Evolutionary conservation across 2,329 filamentous ascomycete species (phyloP), one percentile per base, ranked within the genome.

Genomic region (Alternaria conjuncta): DNA sequence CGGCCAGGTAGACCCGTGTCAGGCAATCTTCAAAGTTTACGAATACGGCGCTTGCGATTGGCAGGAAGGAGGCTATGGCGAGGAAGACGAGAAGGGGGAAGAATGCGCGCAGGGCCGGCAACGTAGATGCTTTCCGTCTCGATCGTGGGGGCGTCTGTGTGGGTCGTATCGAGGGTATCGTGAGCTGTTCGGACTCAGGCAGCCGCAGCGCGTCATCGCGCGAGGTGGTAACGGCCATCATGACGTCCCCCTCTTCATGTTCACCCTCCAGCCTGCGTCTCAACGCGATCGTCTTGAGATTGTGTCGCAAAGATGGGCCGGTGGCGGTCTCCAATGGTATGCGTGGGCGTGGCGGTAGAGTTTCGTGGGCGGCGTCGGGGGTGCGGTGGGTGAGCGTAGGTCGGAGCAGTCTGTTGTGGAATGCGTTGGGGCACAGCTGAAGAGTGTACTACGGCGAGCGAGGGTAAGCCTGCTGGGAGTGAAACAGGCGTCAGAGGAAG

Each of bases 11-110:
- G 18, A 74, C 56, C 51, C 84, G 80, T 51, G 80, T 77, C 28
- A 97, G 85, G 82, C 95, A 99, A 81, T 97, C 97, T n/a, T 91
- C 85, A 80, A 96, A 96, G 61, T 88, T 84, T 64, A 97, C 82
- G 71, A 89, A 87, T 47, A 89, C 93, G 65, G 77, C 78, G 62
- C 66, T 65, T 15, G 75, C 68, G 60, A 66, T 61, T 20, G 75
- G 74, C 11, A 78, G 63, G 57, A 75, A 61, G 30, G 69, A 66
- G 44, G 68, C 54, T 30, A 75, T n/a, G 67, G 64, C 55, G 61
- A 78, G 47, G 61, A 75, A 32, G 61, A 76, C 50, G 60, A 78
- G 15, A 61, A 75, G 51, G 57, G 70, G 60, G n/a, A 71, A 63
- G 13, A 71, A 13, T 8, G 57, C 36, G 64, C 57, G 49, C 18